Evolutionary conservation across 306 rosid species (phyloP), one percentile per base, ranked within the genome.

Genomic region (Delonix regia): DNA sequence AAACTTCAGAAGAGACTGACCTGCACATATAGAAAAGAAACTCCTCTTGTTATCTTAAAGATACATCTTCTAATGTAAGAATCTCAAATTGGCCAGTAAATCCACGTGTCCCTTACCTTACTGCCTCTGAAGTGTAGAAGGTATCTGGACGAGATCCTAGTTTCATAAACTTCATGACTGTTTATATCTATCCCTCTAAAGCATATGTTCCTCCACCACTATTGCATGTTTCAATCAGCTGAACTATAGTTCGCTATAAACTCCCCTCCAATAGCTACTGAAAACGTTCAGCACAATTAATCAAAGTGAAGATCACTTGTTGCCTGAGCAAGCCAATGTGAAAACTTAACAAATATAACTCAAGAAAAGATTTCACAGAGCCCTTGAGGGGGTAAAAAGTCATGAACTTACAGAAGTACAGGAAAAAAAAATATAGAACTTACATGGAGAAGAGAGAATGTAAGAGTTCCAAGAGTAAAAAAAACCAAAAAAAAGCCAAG

Each of bases 141-240:
- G 91, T 88, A 81, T 94, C 97, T 3, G 95, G 95, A 66, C 94
- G 88, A 78, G 99, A 90, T 83, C 99, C 97, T 47, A 94, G 97
- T 80, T 94, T 94, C 99, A 94, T 94, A 73, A 94, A 94, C 95
- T 94, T 94, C 99, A 94, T 94, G 88, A 19, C 80, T 86, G 25
- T 63, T 66, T 49, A 66, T 53, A 44, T 66, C 6, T 72, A 59
- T 44, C 56, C 18, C 57, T 69, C 83, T 76, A 79, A 84, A 76
- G 59, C 78, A 83, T 76, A 42, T 28, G 79, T 78, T 80, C 74
- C 73, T 88, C 80, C 78, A 83, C 86, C 73, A 76, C 76, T 83
- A 70, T 33, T 66, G 82, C 79, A 76, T 66, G 78, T 63, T 55
- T 78, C 71, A 72, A 47, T 39, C n/a, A 73, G 76, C 49, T 45